A percentile compares a stretch with the other conserved stretches of the same genome.
Conservation (phyloP, 2,329 filamentous ascomycete genomes). For the Coniochaeta prunicola region DNA sequence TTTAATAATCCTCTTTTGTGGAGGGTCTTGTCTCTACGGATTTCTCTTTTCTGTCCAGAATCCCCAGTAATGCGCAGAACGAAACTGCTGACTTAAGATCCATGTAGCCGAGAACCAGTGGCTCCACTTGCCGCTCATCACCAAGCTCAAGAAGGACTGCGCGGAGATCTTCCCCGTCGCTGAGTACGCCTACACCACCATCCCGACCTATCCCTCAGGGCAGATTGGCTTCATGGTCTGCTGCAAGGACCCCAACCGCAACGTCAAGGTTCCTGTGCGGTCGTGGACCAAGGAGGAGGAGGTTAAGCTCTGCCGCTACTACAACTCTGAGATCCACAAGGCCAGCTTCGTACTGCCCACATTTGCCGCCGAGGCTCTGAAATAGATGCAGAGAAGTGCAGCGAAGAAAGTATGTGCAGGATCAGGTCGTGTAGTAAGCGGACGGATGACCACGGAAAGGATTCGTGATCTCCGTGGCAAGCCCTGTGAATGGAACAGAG, state of each 20-base stretch:
- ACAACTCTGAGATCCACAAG: constrained; percentile 94
- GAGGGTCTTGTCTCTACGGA: constrained; percentile 1
- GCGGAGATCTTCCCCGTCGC: constrained; percentile 93
- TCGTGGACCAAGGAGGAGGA: constrained; percentile 81
- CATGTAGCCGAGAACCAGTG: constrained; percentile 92
- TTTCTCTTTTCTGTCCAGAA: constrained; percentile 3
- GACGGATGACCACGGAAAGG: neutral
- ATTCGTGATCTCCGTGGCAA: neutral
- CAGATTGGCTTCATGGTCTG: constrained; percentile 99
- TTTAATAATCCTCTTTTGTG: constrained; percentile 5
- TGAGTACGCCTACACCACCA: constrained; percentile 98
- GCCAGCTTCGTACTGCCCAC: constrained; percentile 89
- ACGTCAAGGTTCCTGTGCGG: constrained; percentile 81
- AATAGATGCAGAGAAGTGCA: constrained; percentile 13
- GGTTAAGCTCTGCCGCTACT: constrained; percentile 89
- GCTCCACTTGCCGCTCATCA: constrained; percentile 92
- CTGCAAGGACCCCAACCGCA: constrained; percentile 81
- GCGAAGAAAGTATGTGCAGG: neutral
- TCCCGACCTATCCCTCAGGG: constrained; percentile 96
- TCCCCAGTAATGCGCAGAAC: neutral
- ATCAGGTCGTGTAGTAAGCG: neutral
- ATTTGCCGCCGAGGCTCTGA: constrained; percentile 75
- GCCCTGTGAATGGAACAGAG: neutral
- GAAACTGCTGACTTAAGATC: constrained; percentile 9
- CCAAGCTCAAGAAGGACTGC: constrained; percentile 93